phyloP scores from a whole-genome alignment of 2,329 filamentous ascomycete species.

The Fusarium phyllophilum region DNA sequence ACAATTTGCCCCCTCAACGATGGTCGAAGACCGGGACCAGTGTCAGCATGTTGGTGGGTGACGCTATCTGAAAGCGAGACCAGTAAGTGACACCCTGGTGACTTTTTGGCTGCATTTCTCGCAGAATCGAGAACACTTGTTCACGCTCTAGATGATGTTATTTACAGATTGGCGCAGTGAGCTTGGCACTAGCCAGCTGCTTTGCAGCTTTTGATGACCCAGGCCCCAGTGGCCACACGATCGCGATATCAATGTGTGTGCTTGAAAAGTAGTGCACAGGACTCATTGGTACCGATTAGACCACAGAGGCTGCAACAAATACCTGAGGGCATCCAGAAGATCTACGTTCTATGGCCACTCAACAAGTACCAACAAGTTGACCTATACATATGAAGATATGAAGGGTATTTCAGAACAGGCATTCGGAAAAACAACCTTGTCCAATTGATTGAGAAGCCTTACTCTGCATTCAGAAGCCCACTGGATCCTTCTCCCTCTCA shows the following conservation, averaged over 20 bases:
- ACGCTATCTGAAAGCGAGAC: background rate
- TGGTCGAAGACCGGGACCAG: background rate
- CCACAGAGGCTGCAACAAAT: background rate
- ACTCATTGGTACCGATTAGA: background rate
- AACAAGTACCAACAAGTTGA: background rate
- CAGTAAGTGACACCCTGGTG: background rate
- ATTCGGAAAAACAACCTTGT: background rate
- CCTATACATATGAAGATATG: background rate
- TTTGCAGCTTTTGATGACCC: background rate
- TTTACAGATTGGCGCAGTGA: background rate
- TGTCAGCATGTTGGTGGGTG: background rate
- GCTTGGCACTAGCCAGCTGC: background rate
- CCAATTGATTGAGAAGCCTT: background rate
- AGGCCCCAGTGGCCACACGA: background rate
- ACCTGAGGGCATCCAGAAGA: background rate
- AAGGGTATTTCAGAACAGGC: too few relatives aligned
- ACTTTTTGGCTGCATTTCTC: background rate
- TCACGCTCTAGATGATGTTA: background rate
- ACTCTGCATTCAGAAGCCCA: constrained; percentile 4
- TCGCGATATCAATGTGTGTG: background rate
- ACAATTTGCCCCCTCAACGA: background rate
- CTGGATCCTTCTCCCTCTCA: constrained; percentile 1
- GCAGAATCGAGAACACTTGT: background rate
- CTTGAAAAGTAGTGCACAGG: background rate
- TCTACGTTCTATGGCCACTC: background rate